A percentile compares a stretch with the other conserved stretches of the same genome.
Evolutionary conservation across 2,329 filamentous ascomycete species (phyloP).

Genomic region (Phyllosticta ampelicida): DNA sequence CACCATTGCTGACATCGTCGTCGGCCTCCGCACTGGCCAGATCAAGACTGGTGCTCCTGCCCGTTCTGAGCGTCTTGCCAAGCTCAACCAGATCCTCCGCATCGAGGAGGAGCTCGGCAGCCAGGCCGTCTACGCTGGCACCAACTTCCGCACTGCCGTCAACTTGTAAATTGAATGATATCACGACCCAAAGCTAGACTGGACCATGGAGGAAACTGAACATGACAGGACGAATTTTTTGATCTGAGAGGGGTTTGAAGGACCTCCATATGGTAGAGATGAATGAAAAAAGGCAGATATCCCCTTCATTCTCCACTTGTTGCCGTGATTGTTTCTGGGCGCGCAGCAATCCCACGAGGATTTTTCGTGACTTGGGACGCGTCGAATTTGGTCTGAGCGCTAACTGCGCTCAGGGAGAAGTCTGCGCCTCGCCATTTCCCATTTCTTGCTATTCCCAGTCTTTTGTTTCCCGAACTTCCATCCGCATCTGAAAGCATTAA

Average conservation of each 20-base stretch:
- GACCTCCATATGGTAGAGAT: neutral
- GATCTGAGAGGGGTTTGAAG: neutral
- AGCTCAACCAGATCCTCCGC: conserved; percentile 99
- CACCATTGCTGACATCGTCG: conserved; percentile 95
- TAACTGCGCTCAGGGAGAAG: neutral
- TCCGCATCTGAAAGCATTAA: neutral
- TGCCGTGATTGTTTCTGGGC: neutral
- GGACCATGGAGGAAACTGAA: neutral
- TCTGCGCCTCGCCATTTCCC: neutral
- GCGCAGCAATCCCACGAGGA: neutral
- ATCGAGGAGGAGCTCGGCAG: conserved; percentile 98
- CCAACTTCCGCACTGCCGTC: conserved; percentile 83
- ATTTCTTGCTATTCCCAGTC: neutral
- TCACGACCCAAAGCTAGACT: neutral
- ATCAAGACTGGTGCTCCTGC: conserved; percentile 98
- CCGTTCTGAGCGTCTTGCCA: conserved; percentile 95
- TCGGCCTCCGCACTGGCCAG: conserved; percentile 91
- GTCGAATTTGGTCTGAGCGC: neutral
- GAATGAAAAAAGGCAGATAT: neutral
- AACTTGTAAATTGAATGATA: conserved; percentile 54
- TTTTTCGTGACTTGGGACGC: neutral
- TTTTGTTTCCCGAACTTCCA: neutral
- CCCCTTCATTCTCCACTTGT: neutral
- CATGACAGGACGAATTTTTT: neutral
- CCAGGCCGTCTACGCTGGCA: conserved; percentile 83